Base-by-base conservation (phyloP, 2,329 filamentous ascomycete species). In the Pestalotiopsis sp. region DNA sequence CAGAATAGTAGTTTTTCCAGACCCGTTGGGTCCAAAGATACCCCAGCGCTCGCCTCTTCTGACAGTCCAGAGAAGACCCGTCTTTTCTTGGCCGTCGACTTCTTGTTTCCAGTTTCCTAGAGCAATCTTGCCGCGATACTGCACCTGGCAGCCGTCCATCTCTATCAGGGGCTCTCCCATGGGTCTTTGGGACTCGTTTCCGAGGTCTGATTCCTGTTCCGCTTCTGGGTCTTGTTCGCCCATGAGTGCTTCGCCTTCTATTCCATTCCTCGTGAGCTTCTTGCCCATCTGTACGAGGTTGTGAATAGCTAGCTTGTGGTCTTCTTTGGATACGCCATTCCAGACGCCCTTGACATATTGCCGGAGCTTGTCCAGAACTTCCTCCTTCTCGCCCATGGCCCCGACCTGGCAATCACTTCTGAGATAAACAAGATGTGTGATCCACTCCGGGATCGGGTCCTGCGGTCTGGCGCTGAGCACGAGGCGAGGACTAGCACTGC, bases 1-100 rank as follows among this genome's bases (percentile, higher is more conserved):
- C 35, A 98, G 87, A 52, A 99, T 86, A 0, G 96, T 99, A 0
- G 96, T 99, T 82, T 99, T 99, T 20, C 96, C 96, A 0, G 94
- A 97, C 13, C 92, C 96, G 73, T 99, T 98, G 39, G 94, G 92
- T 0, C 96, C 96, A 75, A 99, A 96, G 20, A 98, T 88, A 3
- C 93, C 95, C 92, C 94, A 97, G 70, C 94, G 89, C 77, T 98
- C 90, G 26, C 95, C 94, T 64, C 91, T 88, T 52, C 89, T 88
- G 26, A 98, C 90, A 0, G 87, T 92, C 94, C 96, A 98, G 75
- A 91, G 86, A 5, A 98, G 82, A 0, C 95, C 95, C 1, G 86
- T 78, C 68, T 82, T 81, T 20, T 80, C 71, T 60, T 82, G 73
- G 0, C 86, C 86, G 3, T 86, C 73, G 13, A 85, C 76, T 1